A percentile compares a stretch with the other conserved stretches of the same genome.
Conservation (phyloP, 345 rosid species). For the Eucalyptus camaldulensis region DNA sequence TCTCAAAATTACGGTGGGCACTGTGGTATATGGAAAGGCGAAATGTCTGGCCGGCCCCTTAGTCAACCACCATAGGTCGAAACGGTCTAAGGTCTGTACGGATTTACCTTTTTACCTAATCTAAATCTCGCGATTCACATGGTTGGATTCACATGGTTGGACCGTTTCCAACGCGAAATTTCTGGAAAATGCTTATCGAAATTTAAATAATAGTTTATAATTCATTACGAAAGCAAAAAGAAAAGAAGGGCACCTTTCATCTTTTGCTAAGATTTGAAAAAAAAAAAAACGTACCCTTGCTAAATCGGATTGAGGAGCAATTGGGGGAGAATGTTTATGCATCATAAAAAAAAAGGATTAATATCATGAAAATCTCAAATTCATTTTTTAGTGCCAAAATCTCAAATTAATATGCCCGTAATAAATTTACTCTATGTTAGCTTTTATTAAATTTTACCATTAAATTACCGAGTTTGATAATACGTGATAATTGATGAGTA, state of each 20-base stretch:
- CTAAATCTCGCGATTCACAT: background rate
- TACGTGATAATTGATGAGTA: fast-evolving
- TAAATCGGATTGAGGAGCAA: background rate
- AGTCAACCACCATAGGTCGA: background rate
- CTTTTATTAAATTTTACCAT: no score
- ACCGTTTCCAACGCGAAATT: background rate
- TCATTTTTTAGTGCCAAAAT: fast-evolving
- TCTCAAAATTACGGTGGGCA: background rate
- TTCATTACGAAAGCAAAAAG: background rate
- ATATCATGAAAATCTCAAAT: no score
- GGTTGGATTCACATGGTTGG: fast-evolving
- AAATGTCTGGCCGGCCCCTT: background rate
- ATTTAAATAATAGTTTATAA: background rate
- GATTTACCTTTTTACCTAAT: background rate
- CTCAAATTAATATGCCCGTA: fast-evolving
- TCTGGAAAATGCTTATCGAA: background rate
- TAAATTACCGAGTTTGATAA: fast-evolving
- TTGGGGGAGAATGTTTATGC: background rate
- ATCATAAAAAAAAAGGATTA: no score
- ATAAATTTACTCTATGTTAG: no score
- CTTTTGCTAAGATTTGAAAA: background rate
- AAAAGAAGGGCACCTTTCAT: background rate
- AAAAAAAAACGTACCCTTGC: background rate
- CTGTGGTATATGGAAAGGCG: background rate
- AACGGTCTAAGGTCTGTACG: background rate